Base-by-base conservation (phyloP, 176 grass and related monocot species). In the Oryza glumipatula region DNA sequence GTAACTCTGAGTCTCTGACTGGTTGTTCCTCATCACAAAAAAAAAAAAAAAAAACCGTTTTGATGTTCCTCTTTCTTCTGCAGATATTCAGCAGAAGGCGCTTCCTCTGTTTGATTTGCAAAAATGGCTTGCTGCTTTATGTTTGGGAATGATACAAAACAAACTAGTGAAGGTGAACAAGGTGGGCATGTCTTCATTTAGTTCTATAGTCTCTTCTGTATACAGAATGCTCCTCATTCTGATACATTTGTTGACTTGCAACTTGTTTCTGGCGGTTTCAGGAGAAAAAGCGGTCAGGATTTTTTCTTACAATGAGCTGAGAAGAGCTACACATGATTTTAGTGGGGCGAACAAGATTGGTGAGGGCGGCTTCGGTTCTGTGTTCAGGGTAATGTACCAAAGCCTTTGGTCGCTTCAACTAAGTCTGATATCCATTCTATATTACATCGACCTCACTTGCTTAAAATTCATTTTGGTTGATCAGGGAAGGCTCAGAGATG, bases 401-500 rank as follows among this genome's bases (percentile, higher is more conserved):
- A 74, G 32, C 39, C 77, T 9, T 61, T 86, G 68, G 6, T 63
- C 19, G 32, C 17, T 65, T 78, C 10, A 82, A n/a, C 7, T 1
- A 85, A 16, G 65, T 78, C 32, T 70, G 43, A 9, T 13, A 12
- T 46, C 46, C 43, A 49, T 68, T 76, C 1, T 41, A 41, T 41
- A 49, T 68, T 72, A 13, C 15, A 47, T 88, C 3, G 2, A 77
- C 47, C 15, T 68, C 4, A 32, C 36, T 76, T 81, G n/a, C 30
- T 72, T 91, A 85, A 47, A 70, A 47, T 33, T 86, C 0, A 19
- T 61, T 79, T 61, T 49, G 28, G 85, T 75, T 76, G 41, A 78
- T n/a, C 76, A 97, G 94, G 94, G 94, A 82, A 97, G 67, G 76
- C 88, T 97, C 78, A 92, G 77, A 92, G 92, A 94, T 85, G 92